A percentile compares a stretch with the other conserved stretches of the same genome.
Evolutionary conservation across 192 early-diverging fungal genomes (phyloP).

Genomic region (Coemansia sp.): DNA sequence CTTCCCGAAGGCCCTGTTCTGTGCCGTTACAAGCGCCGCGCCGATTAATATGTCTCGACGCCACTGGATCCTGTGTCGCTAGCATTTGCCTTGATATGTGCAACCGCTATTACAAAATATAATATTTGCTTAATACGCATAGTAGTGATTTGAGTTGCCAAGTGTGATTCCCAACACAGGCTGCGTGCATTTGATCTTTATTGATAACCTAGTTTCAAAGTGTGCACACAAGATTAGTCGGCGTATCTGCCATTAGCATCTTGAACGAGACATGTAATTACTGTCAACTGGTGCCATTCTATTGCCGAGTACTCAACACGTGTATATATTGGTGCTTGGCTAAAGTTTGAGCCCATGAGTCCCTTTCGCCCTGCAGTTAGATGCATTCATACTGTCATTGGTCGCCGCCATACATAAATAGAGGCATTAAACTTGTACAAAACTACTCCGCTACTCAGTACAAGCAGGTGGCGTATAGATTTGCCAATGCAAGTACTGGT

Average conservation of each 20-base stretch:
- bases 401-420: background rate
- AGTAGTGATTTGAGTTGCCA: background rate
- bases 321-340: background rate
- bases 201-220: background rate
- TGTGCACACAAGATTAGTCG: background rate
- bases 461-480: background rate
- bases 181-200: background rate
- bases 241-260: background rate
- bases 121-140: background rate
- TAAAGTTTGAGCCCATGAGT: background rate
- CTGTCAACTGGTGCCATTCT: background rate
- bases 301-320: background rate
- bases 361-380: background rate
- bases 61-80: background rate
- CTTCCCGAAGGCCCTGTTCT: conserved; percentile 70
- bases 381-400: background rate
- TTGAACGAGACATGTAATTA: background rate
- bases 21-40: conserved; percentile 52
- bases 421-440: background rate
- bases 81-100: background rate
- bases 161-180: background rate
- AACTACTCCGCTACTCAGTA: background rate
- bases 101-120: background rate
- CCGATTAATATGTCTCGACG: background rate
- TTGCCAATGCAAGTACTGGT: background rate